phyloP scores from a whole-genome alignment of 371 early-diverging fungal species.

The Mucor saturninus region DNA sequence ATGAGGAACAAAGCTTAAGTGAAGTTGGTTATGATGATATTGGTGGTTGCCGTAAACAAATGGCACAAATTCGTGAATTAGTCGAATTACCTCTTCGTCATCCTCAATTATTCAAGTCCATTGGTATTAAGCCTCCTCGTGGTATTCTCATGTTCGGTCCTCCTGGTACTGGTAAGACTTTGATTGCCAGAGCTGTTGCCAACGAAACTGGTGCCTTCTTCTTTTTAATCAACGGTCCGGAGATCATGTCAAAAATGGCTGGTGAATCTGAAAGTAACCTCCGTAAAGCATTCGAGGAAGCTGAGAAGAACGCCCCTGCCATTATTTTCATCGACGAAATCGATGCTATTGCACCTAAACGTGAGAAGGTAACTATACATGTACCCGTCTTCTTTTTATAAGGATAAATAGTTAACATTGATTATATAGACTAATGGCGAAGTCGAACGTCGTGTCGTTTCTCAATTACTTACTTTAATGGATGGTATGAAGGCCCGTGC shows the following conservation, averaged over 20 bases:
- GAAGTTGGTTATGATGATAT: slow-evolving; percentile 99
- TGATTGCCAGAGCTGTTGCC: slow-evolving; percentile 82
- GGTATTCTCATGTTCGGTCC: slow-evolving; percentile 99
- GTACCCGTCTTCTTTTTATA: not conserved
- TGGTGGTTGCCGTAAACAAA: slow-evolving; percentile 99
- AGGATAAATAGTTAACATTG: not conserved
- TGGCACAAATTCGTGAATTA: slow-evolving; percentile 99
- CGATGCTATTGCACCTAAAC: slow-evolving; percentile 99
- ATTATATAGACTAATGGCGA: slow-evolving; percentile 93
- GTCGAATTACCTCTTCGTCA: slow-evolving; percentile 99
- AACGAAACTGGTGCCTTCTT: slow-evolving; percentile 86
- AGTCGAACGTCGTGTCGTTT: slow-evolving; percentile 99
- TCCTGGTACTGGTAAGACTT: slow-evolving; percentile 96
- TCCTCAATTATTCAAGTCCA: slow-evolving; percentile 96
- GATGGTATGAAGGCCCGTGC: slow-evolving; percentile 99
- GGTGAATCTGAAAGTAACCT: slow-evolving; percentile 99
- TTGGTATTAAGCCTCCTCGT: slow-evolving; percentile 99
- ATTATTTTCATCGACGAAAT: slow-evolving; percentile 99
- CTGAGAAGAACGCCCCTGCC: slow-evolving; percentile 98
- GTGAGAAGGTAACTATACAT: slow-evolving; percentile 79
- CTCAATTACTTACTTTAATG: slow-evolving; percentile 99
- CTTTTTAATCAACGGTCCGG: slow-evolving; percentile 98
- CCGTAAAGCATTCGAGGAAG: slow-evolving; percentile 99
- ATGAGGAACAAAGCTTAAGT: slow-evolving; percentile 94
- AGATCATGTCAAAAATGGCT: slow-evolving; percentile 99